Evolutionary conservation across 192 early-diverging fungal genomes (phyloP).

Genomic region (Coemansia sp.): DNA sequence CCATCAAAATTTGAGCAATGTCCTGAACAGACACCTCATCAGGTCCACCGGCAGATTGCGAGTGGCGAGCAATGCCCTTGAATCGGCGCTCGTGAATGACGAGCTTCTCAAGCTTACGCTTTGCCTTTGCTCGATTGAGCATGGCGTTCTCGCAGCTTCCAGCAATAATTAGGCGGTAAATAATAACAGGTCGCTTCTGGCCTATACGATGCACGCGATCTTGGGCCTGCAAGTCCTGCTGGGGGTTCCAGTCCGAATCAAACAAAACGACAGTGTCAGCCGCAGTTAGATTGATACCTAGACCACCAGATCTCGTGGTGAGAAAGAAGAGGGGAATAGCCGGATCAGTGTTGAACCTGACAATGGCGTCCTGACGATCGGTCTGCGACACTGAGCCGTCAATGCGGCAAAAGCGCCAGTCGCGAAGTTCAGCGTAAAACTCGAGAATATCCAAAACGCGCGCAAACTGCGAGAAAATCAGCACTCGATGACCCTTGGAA

Average conservation of each 20-base stretch:
- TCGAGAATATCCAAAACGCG: conserved; percentile 87
- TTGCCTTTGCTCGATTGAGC: conserved; percentile 72
- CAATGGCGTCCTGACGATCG: conserved; percentile 64
- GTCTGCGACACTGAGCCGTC: conserved; percentile 83
- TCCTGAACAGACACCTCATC: conserved; percentile 58
- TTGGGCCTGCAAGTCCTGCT: conserved; percentile 95
- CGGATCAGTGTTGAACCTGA: conserved; percentile 43
- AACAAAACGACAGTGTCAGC: conserved; percentile 96
- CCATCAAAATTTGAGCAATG: conserved; percentile 66
- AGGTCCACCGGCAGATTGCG: background rate
- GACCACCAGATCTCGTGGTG: conserved; percentile 91
- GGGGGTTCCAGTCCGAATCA: conserved; percentile 98
- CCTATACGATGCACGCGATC: conserved; percentile 97
- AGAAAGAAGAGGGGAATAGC: conserved; percentile 74
- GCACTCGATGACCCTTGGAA: conserved; percentile 79
- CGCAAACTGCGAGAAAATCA: conserved; percentile 93
- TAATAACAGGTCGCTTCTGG: conserved; percentile 83
- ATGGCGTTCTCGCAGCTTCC: conserved; percentile 85
- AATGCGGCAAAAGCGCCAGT: conserved; percentile 80
- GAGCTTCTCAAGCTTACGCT: conserved; percentile 85
- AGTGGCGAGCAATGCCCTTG: conserved; percentile 51
- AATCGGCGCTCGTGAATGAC: conserved; percentile 90
- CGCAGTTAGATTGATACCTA: conserved; percentile 95
- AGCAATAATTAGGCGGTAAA: conserved; percentile 83
- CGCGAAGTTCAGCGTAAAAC: conserved; percentile 78